Conservation (phyloP, 23 red algal genomes). For the Agarophyton chilense region DNA sequence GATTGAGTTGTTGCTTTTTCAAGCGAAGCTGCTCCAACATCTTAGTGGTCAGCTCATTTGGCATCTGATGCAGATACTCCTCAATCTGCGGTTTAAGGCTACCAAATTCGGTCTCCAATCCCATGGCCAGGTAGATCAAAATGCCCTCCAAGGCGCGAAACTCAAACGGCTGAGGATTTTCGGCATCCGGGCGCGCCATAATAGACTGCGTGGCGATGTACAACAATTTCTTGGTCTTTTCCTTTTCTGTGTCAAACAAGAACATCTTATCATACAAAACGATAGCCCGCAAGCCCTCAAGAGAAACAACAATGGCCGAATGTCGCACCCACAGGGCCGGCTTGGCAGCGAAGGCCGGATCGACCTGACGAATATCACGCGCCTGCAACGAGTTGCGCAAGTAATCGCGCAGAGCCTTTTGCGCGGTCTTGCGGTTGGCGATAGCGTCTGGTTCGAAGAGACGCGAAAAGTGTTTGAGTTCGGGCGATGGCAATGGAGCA, state of each 20-base stretch:
- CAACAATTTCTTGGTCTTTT: slow-evolving; percentile 7
- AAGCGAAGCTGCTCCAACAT: slow-evolving; percentile 75
- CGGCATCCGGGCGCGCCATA: slow-evolving; percentile 23
- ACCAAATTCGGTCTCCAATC: slow-evolving; percentile 71
- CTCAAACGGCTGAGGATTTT: slow-evolving; percentile 86
- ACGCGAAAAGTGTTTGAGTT: slow-evolving; percentile 33
- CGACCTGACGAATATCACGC: slow-evolving; percentile 91
- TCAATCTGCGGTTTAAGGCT: slow-evolving; percentile 61
- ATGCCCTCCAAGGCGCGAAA: slow-evolving; percentile 84
- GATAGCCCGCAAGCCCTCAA: slow-evolving; percentile 80
- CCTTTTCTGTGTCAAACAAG: slow-evolving; percentile 69
- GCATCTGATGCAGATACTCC: slow-evolving; percentile 49
- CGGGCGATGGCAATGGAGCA: slow-evolving; percentile 15
- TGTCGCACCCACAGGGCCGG: slow-evolving; percentile 91
- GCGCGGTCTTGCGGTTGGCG: slow-evolving; percentile 15
- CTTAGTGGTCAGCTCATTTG: slow-evolving; percentile 63
- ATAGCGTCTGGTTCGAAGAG: slow-evolving; percentile 3
- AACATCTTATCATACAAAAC: slow-evolving; percentile 83
- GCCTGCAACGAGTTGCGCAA: slow-evolving; percentile 76
- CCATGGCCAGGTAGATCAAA: slow-evolving; percentile 46
- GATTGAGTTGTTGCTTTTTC: slow-evolving; percentile 76
- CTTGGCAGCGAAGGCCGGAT: slow-evolving; percentile 86
- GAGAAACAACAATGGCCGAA: slow-evolving; percentile 74
- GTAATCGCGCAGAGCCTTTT: slow-evolving; percentile 71
- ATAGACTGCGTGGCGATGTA: slow-evolving; percentile 37